Base-by-base conservation (phyloP, 1,139 yeast genomes). In the Pichia sp. region DNA sequence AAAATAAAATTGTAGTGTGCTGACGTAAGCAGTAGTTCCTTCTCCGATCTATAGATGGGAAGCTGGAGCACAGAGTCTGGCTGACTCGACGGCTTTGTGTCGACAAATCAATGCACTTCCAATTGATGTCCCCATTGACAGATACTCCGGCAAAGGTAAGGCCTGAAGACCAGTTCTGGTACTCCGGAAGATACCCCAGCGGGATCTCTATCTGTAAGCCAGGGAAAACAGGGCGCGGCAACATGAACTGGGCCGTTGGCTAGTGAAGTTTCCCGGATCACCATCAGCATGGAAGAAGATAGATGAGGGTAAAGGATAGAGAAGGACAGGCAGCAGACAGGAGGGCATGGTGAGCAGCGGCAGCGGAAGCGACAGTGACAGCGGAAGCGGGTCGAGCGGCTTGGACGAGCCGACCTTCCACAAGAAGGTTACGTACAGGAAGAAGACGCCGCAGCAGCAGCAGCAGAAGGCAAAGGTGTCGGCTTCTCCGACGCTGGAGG, bases 391-490 rank as follows among this genome's bases (percentile, higher is more conserved):
- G n/a, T 34, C 49, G n/a, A 47, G 49, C 16, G 32, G 15, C 4
- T 30, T 40, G 7, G 34, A 32, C 5, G 4, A 23, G 13, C 31
- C 50, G n/a, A 7, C 15, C 4, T 47, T 32, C 13, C n/a, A 34
- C n/a, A 49, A 44, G n/a, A 49, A 34, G 26, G 47, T 36, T 5
- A 43, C 45, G 7, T 49, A 42, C 11, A 49, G 31, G 13, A 49
- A 44, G 30, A 5, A 16, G 10, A 8, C 23, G 45, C 8, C 13
- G n/a, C 30, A 29, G 7, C n/a, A 16, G 36, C 19, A 19, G 13
- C 38, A 40, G 4, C 29, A 11, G 5, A n/a, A 19, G 16, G 6
- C n/a, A 10, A 19, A 7, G 3, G n/a, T 19, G 5, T 6, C 19
- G 16, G 34, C 34, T 11, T 31, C 34, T 31, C 15, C 47, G 5